These are phyloP conservation scores for Reutealis trisperma DNA, from an alignment of 345 rosid genomes.

Conservation along the genomic window DNA sequence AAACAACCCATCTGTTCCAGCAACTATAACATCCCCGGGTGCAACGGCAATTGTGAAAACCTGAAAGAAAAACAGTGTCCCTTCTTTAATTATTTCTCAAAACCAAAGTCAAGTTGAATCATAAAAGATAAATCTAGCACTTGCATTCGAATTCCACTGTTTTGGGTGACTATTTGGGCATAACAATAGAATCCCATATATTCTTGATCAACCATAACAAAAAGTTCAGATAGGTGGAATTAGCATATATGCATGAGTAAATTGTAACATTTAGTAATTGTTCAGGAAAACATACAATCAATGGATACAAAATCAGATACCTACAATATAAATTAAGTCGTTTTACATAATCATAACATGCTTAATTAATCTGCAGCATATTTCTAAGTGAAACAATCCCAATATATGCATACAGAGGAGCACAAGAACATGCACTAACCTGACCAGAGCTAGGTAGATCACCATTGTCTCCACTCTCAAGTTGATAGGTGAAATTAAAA, in stretches of 20 bases:
- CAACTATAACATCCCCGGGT: conserved; percentile 86
- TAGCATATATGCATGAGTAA: neutral
- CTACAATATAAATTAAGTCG: neutral
- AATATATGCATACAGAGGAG: neutral
- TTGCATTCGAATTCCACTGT: neutral
- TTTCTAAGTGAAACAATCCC: neutral
- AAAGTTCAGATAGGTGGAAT: neutral
- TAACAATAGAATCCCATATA: neutral
- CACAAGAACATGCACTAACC: conserved; percentile 37
- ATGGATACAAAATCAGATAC: neutral
- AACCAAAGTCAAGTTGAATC: neutral
- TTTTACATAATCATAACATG: neutral
- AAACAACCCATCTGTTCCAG: conserved; percentile 95
- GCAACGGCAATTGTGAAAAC: conserved; percentile 81
- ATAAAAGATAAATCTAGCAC: neutral
- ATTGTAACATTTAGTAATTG: neutral
- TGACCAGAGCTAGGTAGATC: conserved; percentile 97
- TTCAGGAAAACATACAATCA: neutral
- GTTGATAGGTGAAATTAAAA: conserved; percentile 93
- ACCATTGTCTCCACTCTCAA: conserved; percentile 76
- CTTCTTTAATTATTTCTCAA: neutral
- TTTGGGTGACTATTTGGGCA: neutral
- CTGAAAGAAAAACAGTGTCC: conserved; percentile 36
- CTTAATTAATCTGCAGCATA: neutral
- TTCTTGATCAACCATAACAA: neutral